A percentile compares a stretch with the other conserved stretches of the same genome.
phyloP scores from a whole-genome alignment of 2,329 filamentous ascomycete genomes.

The Paecilomyces sp. region DNA sequence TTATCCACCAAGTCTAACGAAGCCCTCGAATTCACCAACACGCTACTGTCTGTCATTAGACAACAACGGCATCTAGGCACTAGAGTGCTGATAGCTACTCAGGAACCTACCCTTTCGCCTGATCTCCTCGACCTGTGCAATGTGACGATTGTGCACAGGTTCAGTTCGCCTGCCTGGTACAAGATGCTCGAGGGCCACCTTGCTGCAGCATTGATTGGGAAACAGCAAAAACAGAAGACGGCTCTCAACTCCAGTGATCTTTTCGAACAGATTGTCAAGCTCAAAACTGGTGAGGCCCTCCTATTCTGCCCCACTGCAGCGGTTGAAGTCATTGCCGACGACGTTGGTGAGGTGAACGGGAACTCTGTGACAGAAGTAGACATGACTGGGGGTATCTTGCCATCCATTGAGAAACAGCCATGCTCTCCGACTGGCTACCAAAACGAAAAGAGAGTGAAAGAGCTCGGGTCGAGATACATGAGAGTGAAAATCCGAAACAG shows the following conservation, averaged over 20 bases:
- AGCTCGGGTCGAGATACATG: neutral
- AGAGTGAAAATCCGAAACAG: neutral
- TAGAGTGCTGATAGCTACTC: conserved; percentile 65
- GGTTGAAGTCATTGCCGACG: conserved; percentile 18
- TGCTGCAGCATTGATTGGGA: conserved; percentile 28
- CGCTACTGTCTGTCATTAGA: conserved; percentile 57
- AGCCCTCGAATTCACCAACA: conserved; percentile 52
- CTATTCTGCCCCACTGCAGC: conserved; percentile 43
- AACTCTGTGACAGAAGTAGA: neutral
- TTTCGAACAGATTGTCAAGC: conserved; percentile 41
- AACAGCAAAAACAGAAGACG: neutral
- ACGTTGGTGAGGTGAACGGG: too few relatives aligned
- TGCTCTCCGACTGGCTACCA: neutral
- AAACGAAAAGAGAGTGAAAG: neutral
- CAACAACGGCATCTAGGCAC: conserved; percentile 63
- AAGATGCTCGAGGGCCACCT: conserved; percentile 41
- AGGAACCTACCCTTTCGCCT: conserved; percentile 67
- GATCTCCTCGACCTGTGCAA: conserved; percentile 64
- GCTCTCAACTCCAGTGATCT: conserved; percentile 15
- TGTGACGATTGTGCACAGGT: conserved; percentile 65
- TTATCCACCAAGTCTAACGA: conserved; percentile 51
- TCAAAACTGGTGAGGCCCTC: conserved; percentile 43
- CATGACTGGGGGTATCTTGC: neutral
- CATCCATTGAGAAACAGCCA: neutral
- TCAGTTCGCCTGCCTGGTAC: conserved; percentile 61